Base-by-base conservation (phyloP, 345 rosid genomes). In the Punica granatum region DNA sequence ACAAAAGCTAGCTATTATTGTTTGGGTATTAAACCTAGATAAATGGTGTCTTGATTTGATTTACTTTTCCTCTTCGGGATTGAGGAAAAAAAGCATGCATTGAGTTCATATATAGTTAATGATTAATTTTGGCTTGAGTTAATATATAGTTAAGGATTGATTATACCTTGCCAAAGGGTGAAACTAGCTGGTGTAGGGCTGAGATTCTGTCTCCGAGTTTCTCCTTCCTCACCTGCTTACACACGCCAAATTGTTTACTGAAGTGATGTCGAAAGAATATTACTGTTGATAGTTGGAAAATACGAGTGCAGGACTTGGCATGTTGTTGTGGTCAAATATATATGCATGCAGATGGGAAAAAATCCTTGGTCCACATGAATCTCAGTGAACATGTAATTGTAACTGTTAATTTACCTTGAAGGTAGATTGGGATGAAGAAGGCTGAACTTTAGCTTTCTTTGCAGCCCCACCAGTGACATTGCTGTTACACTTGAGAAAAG, bases 131-230 rank as follows among this genome's bases (percentile, higher is more conserved):
- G n/a, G n/a, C n/a, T 37, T 13, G 12, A 37, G 42, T 37, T 37
- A 37, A 37, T 23, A 23, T 28, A 4, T 53, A 36, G 35, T 23
- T 44, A 51, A 53, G 25, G 21, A 56, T 41, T 51, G 34, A 26
- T 25, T 60, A 6, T 37, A 88, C 97, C 92, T 91, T 91, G 62
- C 98, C 96, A 80, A 92, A 89, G 65, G 96, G 96, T 74, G 98
- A 92, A 76, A 89, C 98, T 32, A 92, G 85, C 79, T 92, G 96
- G 86, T 91, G 97, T 77, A 91, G 92, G 19, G 96, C 84, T 76
- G 90, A 86, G 49, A 87, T 86, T 77, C 96, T 76, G 65, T 89
- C 96, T 51, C 96, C 96, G 64, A 87, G 58, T 70, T 87, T 89
- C 81, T 89, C 96, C 83, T 88, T 92, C 81, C 96, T 83, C 70